A percentile compares a stretch with the other conserved stretches of the same genome.
Conservation (phyloP, 805 yeast species). For the Lachancea cidri region DNA sequence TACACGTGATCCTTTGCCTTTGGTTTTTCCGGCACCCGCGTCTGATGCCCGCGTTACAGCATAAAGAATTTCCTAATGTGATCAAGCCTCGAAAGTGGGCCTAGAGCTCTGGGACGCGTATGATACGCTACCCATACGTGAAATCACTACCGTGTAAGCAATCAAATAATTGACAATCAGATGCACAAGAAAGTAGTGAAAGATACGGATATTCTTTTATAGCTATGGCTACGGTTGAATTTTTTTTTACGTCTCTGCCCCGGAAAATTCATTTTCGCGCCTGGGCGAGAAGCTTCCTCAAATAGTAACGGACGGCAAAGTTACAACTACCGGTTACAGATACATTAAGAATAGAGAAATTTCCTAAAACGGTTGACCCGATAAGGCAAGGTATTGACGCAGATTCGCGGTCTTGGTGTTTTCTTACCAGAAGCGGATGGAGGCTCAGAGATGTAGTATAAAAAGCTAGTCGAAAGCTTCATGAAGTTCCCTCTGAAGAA, state of each 20-base stretch:
- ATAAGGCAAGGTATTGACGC: not conserved
- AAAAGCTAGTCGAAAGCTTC: no score
- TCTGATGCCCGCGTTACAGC: not conserved
- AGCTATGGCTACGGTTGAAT: no score
- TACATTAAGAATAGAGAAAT: not conserved
- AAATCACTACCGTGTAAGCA: no score
- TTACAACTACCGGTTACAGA: not conserved
- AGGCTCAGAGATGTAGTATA: not conserved
- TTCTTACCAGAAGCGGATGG: not conserved
- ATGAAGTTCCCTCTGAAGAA: not conserved
- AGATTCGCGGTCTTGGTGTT: not conserved
- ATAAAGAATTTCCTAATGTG: not conserved
- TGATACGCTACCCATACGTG: no score
- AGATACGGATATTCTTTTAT: no score
- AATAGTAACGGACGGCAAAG: not conserved
- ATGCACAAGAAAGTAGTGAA: no score
- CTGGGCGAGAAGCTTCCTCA: not conserved
- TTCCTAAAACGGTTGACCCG: not conserved
- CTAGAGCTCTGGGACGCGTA: no score
- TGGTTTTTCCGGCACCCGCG: not conserved
- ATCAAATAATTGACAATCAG: no score
- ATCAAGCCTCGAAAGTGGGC: no score
- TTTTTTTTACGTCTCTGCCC: not conserved
- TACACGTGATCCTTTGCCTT: not conserved
- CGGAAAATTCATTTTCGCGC: not conserved